Base-by-base conservation (phyloP, 495 filamentous ascomycete genomes). In the Neurospora cerealis region DNA sequence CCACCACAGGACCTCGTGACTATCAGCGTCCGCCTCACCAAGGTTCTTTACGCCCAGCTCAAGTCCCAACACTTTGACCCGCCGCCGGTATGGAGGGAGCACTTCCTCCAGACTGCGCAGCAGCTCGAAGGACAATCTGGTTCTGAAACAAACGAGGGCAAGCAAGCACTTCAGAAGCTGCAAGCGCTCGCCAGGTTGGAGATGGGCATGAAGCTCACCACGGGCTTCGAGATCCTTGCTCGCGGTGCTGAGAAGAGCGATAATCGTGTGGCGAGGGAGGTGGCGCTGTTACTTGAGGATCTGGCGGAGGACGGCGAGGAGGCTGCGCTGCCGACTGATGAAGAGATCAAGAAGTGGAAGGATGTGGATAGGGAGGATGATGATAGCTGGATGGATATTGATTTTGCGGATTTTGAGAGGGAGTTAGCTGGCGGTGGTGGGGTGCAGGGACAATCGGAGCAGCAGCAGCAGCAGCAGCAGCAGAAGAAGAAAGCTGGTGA, bases 331-430 rank as follows among this genome's bases (percentile, higher is more conserved):
- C 95, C 95, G 7, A 88, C 87, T 0, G 88, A 97, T 78, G 82
- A 86, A 17, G 93, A 96, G 62, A 93, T 98, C 21, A 80, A 81
- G 38, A 74, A 72, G 0, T 98, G 96, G 96, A 73, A 83, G n/a
- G 78, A 83, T 39, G 86, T 85, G 8, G 80, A 82, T 28, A 81
- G 78, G 39, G 89, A 93, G 39, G 96, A 99, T 73, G 87, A 92
- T 76, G 96, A 98, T 74, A 86, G 86, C n/a, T 99, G 96, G 96
- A 83, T 99, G 73, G 91, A 98, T 78, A 95, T 99, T 71, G 90
- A 93, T 76, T 98, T 93, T 77, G 86, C 91, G 34, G 94, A 97
- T 70, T 92, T 99, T 73, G 95, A 98, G 77, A 83, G 86, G 54
- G 93, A 97, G 80, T 84, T 99, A 4, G 75, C 82, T 39, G 80